phyloP scores from a whole-genome alignment of 768 basidiomycete species.

The Tylopilus sp. region DNA sequence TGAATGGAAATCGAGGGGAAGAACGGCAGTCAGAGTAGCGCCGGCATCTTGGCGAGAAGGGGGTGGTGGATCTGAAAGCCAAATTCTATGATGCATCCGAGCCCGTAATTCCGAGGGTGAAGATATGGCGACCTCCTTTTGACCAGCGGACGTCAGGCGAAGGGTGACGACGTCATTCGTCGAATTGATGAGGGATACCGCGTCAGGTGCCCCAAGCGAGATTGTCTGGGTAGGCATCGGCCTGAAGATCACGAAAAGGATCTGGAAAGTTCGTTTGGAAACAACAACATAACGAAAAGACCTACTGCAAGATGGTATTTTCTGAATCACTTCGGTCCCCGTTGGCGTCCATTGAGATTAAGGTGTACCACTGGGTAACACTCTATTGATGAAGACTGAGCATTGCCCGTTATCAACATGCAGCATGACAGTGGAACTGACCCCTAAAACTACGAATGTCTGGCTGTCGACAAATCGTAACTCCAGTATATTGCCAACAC shows the following conservation, averaged over 20 bases:
- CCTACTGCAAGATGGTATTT: conserved; percentile 19
- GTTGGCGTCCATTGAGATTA: conserved; percentile 10
- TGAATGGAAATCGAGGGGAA: conserved; percentile 55
- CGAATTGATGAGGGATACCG: conserved; percentile 6
- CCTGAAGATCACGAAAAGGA: conserved; percentile 8
- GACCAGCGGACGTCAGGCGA: conserved; percentile 15
- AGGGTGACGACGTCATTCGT: conserved; percentile 18
- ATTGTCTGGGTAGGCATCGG: conserved; percentile 4
- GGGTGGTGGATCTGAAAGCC: conserved; percentile 15
- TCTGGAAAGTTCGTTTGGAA: conserved; percentile 7
- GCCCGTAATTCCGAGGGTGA: conserved; percentile 7
- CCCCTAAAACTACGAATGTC: conserved; percentile 24
- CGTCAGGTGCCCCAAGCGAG: conserved; percentile 7
- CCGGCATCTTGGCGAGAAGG: conserved; percentile 1
- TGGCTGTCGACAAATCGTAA: conserved; percentile 23
- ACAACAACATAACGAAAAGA: background rate
- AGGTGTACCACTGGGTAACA: conserved; percentile 19
- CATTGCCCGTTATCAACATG: background rate
- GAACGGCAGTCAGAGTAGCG: conserved; percentile 34
- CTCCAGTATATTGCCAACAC: conserved; percentile 17
- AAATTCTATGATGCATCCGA: conserved; percentile 12
- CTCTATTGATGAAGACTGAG: conserved; percentile 12
- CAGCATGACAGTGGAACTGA: conserved; percentile 6
- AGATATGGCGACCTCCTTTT: conserved; percentile 19
- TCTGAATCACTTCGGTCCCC: conserved; percentile 6